phyloP scores from a whole-genome alignment of 1,139 yeast species.

The Spathaspora sp. region DNA sequence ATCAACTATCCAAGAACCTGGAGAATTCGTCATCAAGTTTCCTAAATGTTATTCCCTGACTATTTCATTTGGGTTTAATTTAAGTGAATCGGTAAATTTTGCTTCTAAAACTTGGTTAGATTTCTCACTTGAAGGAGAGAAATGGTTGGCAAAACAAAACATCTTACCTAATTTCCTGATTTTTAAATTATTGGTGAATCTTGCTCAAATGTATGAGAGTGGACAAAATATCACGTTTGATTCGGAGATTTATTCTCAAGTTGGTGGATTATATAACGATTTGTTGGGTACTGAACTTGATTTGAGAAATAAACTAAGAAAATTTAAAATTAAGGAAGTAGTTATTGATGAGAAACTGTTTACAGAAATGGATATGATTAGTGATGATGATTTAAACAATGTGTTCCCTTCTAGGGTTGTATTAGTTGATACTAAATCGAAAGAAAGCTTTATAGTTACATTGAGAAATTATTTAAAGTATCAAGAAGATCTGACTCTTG shows the following conservation, averaged over 20 bases:
- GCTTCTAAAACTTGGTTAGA: conserved; percentile 61
- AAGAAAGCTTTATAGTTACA: conserved; percentile 40
- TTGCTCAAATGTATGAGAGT: conserved; percentile 44
- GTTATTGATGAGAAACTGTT: conserved; percentile 31
- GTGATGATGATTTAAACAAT: conserved; percentile 52
- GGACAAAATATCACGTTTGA: conserved; percentile 27
- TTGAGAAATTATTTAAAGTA: conserved; percentile 41
- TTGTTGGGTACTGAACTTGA: conserved; percentile 41
- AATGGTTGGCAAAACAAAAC: conserved; percentile 53
- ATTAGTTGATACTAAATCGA: conserved; percentile 28
- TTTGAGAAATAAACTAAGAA: conserved; percentile 36
- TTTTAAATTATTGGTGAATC: conserved; percentile 45
- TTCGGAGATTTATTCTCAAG: conserved; percentile 27
- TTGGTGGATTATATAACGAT: conserved; percentile 30
- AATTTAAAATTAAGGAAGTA: conserved; percentile 32
- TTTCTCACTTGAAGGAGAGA: conserved; percentile 46
- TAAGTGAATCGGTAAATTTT: conserved; percentile 56
- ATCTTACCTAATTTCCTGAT: conserved; percentile 52
- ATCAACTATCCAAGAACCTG: conserved; percentile 54
- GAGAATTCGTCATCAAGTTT: conserved; percentile 57
- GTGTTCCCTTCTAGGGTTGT: conserved; percentile 56
- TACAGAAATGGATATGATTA: conserved; percentile 34
- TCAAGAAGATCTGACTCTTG: conserved; percentile 12
- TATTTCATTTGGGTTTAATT: conserved; percentile 53
- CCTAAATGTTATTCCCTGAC: conserved; percentile 54